Evolutionary conservation across 805 yeast species (phyloP).

Genomic region (Lachancea quebecensis): DNA sequence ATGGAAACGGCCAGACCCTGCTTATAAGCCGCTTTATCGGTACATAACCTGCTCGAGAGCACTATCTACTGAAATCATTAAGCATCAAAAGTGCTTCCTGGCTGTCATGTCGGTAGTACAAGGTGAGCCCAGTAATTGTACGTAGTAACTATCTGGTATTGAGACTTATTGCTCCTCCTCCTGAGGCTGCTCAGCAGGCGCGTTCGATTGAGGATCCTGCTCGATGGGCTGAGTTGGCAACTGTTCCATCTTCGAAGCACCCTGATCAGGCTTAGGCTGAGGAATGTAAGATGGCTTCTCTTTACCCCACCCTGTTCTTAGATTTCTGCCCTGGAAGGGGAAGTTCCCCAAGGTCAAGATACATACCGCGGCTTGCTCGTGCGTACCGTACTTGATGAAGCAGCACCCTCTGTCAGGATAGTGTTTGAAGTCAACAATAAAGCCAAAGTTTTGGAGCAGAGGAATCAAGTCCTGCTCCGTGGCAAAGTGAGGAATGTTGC

Average conservation of each 20-base stretch:
- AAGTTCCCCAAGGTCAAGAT: conserved; percentile 70
- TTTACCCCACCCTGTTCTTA: conserved; percentile 87
- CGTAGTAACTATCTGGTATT: too few relatives aligned
- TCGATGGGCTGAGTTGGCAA: conserved; percentile 2
- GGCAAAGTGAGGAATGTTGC: conserved; percentile 73
- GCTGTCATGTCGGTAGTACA: too few relatives aligned
- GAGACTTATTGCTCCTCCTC: conserved; percentile 1
- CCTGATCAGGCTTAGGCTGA: conserved; percentile 18
- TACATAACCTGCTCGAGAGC: too few relatives aligned
- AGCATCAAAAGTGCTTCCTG: too few relatives aligned
- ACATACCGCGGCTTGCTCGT: conserved; percentile 84
- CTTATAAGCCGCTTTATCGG: too few relatives aligned
- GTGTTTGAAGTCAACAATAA: conserved; percentile 70
- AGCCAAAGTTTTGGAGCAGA: conserved; percentile 72
- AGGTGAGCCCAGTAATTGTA: too few relatives aligned
- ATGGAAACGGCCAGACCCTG: too few relatives aligned
- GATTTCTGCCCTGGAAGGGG: conserved; percentile 65
- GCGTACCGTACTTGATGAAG: conserved; percentile 78
- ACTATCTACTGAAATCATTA: too few relatives aligned
- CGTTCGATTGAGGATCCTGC: conserved; percentile 6
- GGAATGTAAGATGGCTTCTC: conserved; percentile 37
- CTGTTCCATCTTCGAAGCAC: conserved; percentile 11
- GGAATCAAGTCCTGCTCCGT: conserved; percentile 69
- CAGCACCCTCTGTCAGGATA: conserved; percentile 82
- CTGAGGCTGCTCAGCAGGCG: conserved; percentile 7